Percentiles rank a stretch among this genome's conserved stretches.
Evolutionary conservation across 2,329 filamentous ascomycete species (phyloP).

Genomic region (Colletotrichum nymphaeae): DNA sequence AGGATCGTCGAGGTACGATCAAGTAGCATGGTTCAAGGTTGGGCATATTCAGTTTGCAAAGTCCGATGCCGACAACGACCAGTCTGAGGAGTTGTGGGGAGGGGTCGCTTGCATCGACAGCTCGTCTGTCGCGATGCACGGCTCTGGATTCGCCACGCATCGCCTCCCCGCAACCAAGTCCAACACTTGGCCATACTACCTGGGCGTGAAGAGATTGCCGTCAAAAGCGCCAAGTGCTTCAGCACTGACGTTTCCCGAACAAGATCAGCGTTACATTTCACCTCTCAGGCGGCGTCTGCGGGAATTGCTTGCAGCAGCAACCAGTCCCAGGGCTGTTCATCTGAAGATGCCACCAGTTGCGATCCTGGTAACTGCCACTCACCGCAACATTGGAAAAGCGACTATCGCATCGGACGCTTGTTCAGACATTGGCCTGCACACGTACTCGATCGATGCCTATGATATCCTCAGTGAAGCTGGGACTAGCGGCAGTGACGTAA

Average conservation of each 20-base stretch:
- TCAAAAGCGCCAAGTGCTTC: slow-evolving; percentile 55
- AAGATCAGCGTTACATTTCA: slow-evolving; percentile 62
- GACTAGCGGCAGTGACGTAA: slow-evolving; percentile 88
- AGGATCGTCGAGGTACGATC: slow-evolving; percentile 56
- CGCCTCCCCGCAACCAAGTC: slow-evolving; percentile 80
- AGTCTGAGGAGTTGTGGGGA: slow-evolving; percentile 81
- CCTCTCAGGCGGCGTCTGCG: slow-evolving; percentile 78
- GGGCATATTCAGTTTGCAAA: slow-evolving; percentile 74
- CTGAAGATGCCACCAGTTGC: slow-evolving; percentile 89
- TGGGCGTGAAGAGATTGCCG: slow-evolving; percentile 78
- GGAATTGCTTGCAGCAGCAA: slow-evolving; percentile 88
- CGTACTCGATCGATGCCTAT: slow-evolving; percentile 89
- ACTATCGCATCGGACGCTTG: slow-evolving; percentile 81
- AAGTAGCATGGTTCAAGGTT: slow-evolving; percentile 93
- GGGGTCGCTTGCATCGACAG: slow-evolving; percentile 89
- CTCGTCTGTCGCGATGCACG: slow-evolving; percentile 87
- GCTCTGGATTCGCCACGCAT: slow-evolving; percentile 87
- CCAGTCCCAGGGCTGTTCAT: slow-evolving; percentile 86
- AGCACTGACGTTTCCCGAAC: slow-evolving; percentile 56
- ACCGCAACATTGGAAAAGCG: slow-evolving; percentile 94
- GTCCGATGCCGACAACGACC: slow-evolving; percentile 61
- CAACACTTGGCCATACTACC: slow-evolving; percentile 90
- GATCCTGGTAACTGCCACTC: slow-evolving; percentile 89
- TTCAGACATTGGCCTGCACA: slow-evolving; percentile 89
- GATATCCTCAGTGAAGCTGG: slow-evolving; percentile 94